A percentile compares a stretch with the other conserved stretches of the same genome.
Evolutionary conservation across 106 monocot genomes (phyloP).

Genomic region (Iris macrosiphon): DNA sequence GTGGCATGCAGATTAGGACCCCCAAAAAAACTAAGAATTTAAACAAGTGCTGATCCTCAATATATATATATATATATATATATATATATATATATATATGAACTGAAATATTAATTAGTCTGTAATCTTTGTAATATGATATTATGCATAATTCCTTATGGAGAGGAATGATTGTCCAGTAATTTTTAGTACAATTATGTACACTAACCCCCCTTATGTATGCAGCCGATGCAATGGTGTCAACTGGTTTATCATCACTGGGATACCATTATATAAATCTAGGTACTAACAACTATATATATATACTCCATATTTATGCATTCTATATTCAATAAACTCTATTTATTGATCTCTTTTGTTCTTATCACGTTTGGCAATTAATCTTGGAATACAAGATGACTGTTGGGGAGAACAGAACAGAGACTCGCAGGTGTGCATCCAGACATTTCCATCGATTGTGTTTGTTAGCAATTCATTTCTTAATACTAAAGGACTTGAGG

Average conservation of each 20-base stretch:
- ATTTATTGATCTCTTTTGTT: not conserved
- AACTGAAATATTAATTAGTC: too few species aligned
- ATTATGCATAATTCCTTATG: not conserved
- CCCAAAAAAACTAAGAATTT: too few species aligned
- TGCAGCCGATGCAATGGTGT: constrained; percentile 69
- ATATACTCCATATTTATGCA: too few species aligned
- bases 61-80: not conserved
- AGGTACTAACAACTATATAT: too few species aligned
- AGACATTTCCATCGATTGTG: too few species aligned
- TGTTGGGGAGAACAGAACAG: constrained; percentile 61
- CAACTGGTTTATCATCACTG: constrained; percentile 21
- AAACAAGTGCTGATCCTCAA: too few species aligned
- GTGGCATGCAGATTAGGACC: too few species aligned
- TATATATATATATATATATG: not conserved
- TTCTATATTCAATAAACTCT: too few species aligned
- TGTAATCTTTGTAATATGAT: too few species aligned
- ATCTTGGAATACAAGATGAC: constrained; percentile 45
- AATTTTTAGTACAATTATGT: not conserved
- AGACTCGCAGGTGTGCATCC: constrained; percentile 45
- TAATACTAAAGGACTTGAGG: too few species aligned
- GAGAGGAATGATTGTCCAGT: not conserved
- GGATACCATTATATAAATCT: constrained; percentile 67
- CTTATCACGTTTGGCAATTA: too few species aligned
- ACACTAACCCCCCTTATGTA: not conserved
- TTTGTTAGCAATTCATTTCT: too few species aligned